Base-by-base conservation (phyloP, 2,329 filamentous ascomycete genomes). In the Trichoderma breve region DNA sequence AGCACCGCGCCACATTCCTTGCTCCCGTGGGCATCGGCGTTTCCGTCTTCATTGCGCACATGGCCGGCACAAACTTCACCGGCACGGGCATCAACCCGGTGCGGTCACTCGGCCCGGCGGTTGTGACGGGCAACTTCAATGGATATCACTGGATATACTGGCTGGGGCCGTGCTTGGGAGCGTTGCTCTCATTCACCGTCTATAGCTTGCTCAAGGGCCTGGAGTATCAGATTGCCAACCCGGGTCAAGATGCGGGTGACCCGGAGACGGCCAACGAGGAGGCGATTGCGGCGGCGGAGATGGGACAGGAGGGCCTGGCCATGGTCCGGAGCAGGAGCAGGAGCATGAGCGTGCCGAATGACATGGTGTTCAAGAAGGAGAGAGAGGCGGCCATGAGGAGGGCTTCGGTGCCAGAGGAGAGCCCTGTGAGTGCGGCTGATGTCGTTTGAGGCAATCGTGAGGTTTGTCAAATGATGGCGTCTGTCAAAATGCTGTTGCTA, bases 1-100 rank as follows among this genome's bases (percentile, higher is more conserved):
- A 94, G 81, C 91, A 93, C 79, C 89, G 90, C 61, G 88, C 89
- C 2, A 94, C 92, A 0, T 93, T 87, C 77, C 82, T 93, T 1
- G 92, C 92, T 0, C 92, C 92, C 0, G 82, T 94, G 3, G 91
- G 90, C 14, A 93, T 94, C 75, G 92, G 92, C 1, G 80, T 93
- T 3, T 85, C 91, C 0, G 85, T 94, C 69, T 93, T 94, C 79
- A 86, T 93, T 58, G 82, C 82, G 12, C 81, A 86, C 78, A 79
- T 86, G 61, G 80, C 79, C 51, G 82, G 82, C 30, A 83, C 85
- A 18, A 83, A 83, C 73, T 87, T 82, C 74, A 86, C 85, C 2
- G 84, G 84, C 36, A 85, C 83, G 12, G 83, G 81, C 11, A 80
- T 87, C 75, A 87, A 88, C 76, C 86, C 86, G 4, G 85, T 83